A percentile compares a stretch with the other conserved stretches of the same genome.
phyloP scores from a whole-genome alignment of 257 asterid genomes.

The Salvia hispanica region DNA sequence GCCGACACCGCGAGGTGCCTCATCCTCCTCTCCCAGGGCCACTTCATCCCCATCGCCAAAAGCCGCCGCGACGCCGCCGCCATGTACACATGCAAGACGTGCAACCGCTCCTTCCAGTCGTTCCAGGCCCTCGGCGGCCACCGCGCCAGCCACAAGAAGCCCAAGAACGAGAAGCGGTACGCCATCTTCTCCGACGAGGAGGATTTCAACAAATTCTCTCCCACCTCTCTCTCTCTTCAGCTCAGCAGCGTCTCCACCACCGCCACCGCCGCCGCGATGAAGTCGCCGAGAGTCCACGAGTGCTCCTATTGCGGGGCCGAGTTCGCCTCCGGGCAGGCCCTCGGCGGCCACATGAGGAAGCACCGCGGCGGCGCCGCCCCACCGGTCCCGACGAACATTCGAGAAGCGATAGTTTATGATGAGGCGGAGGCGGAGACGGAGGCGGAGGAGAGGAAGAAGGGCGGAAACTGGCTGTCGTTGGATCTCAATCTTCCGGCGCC shows the following conservation, averaged over 20 bases:
- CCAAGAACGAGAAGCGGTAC: slow-evolving; percentile 38
- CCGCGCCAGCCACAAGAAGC: slow-evolving; percentile 70
- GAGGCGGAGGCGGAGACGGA: slow-evolving; percentile 45
- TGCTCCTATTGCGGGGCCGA: slow-evolving; percentile 68
- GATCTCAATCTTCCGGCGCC: slow-evolving; percentile 78
- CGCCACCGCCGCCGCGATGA: slow-evolving; percentile 26
- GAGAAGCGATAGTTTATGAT: slow-evolving; percentile 19
- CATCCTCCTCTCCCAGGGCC: slow-evolving; percentile 54
- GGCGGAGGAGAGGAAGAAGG: slow-evolving; percentile 33
- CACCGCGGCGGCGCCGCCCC: slow-evolving; percentile 44
- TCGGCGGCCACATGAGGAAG: slow-evolving; percentile 75
- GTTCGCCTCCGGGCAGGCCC: slow-evolving; percentile 69
- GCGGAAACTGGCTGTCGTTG: slow-evolving; percentile 45
- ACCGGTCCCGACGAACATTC: slow-evolving; percentile 13
- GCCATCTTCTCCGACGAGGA: slow-evolving; percentile 42
- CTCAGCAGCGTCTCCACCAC: slow-evolving; percentile 45
- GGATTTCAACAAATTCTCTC: slow-evolving; percentile 38
- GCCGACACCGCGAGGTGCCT: slow-evolving; percentile 63
- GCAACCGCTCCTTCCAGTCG: slow-evolving; percentile 54
- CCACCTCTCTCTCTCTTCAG: slow-evolving; percentile 51
- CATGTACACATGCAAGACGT: slow-evolving; percentile 67
- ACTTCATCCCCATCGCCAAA: slow-evolving; percentile 13
- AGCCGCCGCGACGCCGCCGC: slow-evolving; percentile 3
- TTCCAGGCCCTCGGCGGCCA: slow-evolving; percentile 83
- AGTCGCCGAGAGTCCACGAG: slow-evolving; percentile 52